A percentile compares a stretch with the other conserved stretches of the same genome.
phyloP scores from a whole-genome alignment of 495 filamentous ascomycete genomes.

The Eremomyces bilateralis region DNA sequence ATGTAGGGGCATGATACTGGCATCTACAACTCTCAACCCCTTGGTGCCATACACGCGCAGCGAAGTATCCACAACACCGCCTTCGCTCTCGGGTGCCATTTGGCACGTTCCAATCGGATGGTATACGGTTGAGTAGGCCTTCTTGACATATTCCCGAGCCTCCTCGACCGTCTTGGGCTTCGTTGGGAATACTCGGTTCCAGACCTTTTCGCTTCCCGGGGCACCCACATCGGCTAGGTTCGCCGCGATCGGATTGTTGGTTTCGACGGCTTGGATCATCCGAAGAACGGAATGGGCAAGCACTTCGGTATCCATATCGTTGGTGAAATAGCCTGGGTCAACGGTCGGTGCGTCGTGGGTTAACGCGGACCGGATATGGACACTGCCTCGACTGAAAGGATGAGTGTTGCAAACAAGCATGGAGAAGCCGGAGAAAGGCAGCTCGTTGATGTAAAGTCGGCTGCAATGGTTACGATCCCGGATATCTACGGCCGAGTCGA shows the following conservation, averaged over 20 bases:
- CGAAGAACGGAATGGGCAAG: not conserved
- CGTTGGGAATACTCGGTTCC: no score
- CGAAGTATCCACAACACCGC: not conserved
- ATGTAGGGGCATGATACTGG: not conserved
- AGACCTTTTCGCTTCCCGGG: not conserved
- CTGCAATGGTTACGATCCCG: not conserved
- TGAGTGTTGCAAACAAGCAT: not conserved
- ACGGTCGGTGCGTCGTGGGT: conserved; percentile 1
- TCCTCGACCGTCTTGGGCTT: not conserved
- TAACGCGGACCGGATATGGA: conserved; percentile 7
- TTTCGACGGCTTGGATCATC: not conserved
- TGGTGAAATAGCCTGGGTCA: conserved; percentile 7
- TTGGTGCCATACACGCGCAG: not conserved
- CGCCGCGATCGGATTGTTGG: not conserved
- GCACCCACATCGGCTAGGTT: not conserved
- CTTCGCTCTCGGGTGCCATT: not conserved
- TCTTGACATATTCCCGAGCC: not conserved
- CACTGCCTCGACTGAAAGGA: conserved; percentile 7
- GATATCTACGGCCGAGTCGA: not conserved
- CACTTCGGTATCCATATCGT: conserved; percentile 6
- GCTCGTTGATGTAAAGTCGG: not conserved
- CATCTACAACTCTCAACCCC: not conserved
- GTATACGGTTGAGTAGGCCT: not conserved
- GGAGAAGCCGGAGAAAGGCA: not conserved
- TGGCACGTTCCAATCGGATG: not conserved